These are phyloP conservation scores for Pleurotus salmoneostramineus DNA, from an alignment of 768 basidiomycete species.

Conservation along the genomic window DNA sequence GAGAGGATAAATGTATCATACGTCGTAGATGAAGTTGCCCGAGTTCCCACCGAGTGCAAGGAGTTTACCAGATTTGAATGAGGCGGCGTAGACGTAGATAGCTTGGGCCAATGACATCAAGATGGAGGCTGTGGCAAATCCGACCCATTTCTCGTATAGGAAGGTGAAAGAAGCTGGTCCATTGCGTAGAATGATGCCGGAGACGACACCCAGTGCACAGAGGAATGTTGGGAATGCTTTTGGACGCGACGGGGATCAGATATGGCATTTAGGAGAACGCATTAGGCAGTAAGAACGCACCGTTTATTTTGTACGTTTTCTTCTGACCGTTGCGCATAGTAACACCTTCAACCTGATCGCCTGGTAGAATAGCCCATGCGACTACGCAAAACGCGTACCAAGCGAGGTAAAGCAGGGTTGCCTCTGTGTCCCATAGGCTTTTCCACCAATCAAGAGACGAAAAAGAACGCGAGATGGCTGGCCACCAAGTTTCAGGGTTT, in stretches of 20 bases:
- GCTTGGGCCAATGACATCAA: constrained; percentile 78
- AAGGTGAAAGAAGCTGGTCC: constrained; percentile 85
- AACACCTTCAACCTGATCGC: constrained; percentile 67
- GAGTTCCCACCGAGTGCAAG: constrained; percentile 93
- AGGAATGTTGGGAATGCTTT: constrained; percentile 89
- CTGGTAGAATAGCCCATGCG: constrained; percentile 78
- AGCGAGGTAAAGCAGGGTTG: constrained; percentile 67
- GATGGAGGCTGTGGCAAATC: constrained; percentile 79
- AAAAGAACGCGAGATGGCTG: constrained; percentile 43
- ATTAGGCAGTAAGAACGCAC: constrained; percentile 36
- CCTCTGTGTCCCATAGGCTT: constrained; percentile 80
- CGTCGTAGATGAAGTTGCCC: constrained; percentile 86
- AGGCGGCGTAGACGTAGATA: constrained; percentile 61
- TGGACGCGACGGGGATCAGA: not conserved
- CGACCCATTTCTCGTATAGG: constrained; percentile 89
- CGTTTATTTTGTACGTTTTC: constrained; percentile 93
- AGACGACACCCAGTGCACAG: constrained; percentile 69
- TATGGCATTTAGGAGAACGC: not conserved
- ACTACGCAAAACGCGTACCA: constrained; percentile 91
- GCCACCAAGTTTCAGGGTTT: constrained; percentile 22
- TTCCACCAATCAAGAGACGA: constrained; percentile 60
- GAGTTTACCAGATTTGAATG: constrained; percentile 66
- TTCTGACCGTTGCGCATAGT: constrained; percentile 70
- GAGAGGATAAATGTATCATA: constrained; percentile 33
- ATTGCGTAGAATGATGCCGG: constrained; percentile 64